Conservation (phyloP, 1,139 yeast genomes). For the Blastobotrys ciferrii region DNA sequence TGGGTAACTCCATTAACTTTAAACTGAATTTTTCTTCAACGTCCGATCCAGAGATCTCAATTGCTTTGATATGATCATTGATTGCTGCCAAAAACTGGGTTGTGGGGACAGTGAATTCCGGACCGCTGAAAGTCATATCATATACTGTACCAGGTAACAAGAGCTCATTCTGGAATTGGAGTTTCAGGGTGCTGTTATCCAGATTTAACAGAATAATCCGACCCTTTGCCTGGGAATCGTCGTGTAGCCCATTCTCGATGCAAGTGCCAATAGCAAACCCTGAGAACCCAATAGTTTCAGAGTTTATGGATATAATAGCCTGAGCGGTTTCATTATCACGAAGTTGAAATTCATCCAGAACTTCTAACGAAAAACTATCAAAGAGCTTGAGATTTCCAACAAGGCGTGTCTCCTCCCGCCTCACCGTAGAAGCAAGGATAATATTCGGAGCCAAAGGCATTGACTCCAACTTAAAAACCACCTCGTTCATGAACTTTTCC, state of each 20-base stretch:
- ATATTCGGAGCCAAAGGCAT: not conserved
- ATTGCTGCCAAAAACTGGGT: constrained; percentile 13
- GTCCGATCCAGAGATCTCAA: constrained; percentile 7
- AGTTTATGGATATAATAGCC: not conserved
- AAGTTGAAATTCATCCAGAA: constrained; percentile 7
- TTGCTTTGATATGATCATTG: constrained; percentile 10
- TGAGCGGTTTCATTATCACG: constrained; percentile 12
- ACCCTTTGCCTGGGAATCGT: constrained; percentile 7
- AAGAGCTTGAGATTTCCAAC: constrained; percentile 7
- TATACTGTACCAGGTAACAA: constrained; percentile 1
- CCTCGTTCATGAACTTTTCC: not conserved
- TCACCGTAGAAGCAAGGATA: constrained; percentile 1
- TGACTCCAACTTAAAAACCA: not conserved
- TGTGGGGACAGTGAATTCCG: constrained; percentile 14
- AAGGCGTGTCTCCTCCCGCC: not conserved
- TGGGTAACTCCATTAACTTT: constrained; percentile 9
- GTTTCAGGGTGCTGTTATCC: not conserved
- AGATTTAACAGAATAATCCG: constrained; percentile 10
- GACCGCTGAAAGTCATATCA: constrained; percentile 9
- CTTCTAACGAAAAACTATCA: constrained; percentile 1
- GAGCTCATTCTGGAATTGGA: constrained; percentile 7
- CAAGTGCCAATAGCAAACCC: constrained; percentile 18
- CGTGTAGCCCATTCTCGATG: constrained; percentile 8
- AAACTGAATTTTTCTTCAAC: constrained; percentile 9
- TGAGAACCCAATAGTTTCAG: constrained; percentile 10